These are phyloP conservation scores for Yamadazyma atmosphaerica DNA, from an alignment of 1,139 yeast species.

Conservation along the genomic window DNA sequence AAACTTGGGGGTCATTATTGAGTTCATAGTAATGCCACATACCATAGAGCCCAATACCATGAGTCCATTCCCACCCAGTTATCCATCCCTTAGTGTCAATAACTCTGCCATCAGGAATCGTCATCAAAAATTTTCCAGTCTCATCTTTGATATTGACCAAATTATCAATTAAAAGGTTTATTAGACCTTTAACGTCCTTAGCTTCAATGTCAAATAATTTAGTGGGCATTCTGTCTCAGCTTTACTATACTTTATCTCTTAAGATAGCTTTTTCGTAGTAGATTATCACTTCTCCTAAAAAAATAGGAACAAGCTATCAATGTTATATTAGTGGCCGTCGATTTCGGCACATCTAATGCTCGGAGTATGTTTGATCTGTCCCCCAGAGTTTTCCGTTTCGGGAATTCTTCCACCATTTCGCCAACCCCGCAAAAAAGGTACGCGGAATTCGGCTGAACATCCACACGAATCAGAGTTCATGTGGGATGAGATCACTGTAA, in stretches of 20 bases:
- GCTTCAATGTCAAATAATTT: conserved; percentile 16
- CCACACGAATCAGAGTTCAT: conserved; percentile 1
- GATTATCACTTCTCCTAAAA: no score
- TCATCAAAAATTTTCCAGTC: conserved; percentile 27
- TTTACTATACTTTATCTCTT: no score
- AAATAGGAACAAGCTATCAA: not conserved
- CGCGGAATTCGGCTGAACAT: conserved; percentile 1
- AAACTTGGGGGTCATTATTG: conserved; percentile 20
- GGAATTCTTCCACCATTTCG: not conserved
- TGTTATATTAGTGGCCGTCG: not conserved
- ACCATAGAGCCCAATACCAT: conserved; percentile 33
- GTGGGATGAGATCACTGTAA: not conserved
- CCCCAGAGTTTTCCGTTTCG: not conserved
- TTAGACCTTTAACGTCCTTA: conserved; percentile 13
- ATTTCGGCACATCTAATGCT: not conserved
- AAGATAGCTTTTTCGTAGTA: no score
- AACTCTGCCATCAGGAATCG: conserved; percentile 31
- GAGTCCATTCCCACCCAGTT: conserved; percentile 40
- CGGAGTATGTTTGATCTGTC: not conserved
- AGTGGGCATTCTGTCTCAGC: conserved; percentile 15
- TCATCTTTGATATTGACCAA: conserved; percentile 24
- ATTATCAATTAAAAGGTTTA: conserved; percentile 18
- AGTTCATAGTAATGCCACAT: conserved; percentile 34
- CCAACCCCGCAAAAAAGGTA: not conserved
- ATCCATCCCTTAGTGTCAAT: conserved; percentile 37